These are phyloP conservation scores for Fomitopsis betulina DNA, from an alignment of 1,284 basidiomycete genomes.

Conservation along the genomic window DNA sequence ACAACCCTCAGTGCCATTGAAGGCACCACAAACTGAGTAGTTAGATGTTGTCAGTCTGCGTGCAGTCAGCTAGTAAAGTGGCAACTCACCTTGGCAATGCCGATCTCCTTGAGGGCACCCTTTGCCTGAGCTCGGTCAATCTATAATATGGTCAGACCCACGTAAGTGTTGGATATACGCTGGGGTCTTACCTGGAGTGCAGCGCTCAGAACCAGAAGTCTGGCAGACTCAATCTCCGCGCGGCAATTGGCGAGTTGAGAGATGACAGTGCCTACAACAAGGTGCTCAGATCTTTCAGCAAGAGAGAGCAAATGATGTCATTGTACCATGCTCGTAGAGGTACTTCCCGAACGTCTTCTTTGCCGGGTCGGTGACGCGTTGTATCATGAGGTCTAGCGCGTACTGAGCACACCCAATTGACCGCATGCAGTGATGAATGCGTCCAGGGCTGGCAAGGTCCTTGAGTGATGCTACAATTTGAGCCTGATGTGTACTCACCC, in stretches of 20 bases:
- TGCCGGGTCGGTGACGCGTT: conserved; percentile 86
- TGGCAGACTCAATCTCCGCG: conserved; percentile 87
- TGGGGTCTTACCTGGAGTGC: conserved; percentile 65
- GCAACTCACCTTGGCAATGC: conserved; percentile 81
- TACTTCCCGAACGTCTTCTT: conserved; percentile 94
- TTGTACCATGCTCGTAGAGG: conserved; percentile 83
- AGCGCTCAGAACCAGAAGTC: conserved; percentile 88
- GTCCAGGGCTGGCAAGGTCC: conserved; percentile 64
- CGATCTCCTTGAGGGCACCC: conserved; percentile 95
- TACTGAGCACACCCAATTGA: conserved; percentile 86
- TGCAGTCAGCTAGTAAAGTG: not conserved
- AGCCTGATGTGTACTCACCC: conserved; percentile 49
- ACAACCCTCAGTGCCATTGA: conserved; percentile 84
- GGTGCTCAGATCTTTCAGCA: not conserved
- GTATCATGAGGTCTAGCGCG: conserved; percentile 85
- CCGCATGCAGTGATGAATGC: conserved; percentile 98
- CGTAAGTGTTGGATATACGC: not conserved
- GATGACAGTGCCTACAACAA: conserved; percentile 70
- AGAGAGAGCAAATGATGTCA: not conserved
- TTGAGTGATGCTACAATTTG: not conserved
- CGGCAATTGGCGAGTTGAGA: conserved; percentile 89
- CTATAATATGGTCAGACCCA: conserved; percentile 32
- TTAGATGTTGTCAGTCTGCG: too few species aligned
- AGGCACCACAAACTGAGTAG: conserved; percentile 83
- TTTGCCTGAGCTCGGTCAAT: conserved; percentile 91